Conservation (phyloP, 1,139 yeast species). For the Saccharomyces uvarum region DNA sequence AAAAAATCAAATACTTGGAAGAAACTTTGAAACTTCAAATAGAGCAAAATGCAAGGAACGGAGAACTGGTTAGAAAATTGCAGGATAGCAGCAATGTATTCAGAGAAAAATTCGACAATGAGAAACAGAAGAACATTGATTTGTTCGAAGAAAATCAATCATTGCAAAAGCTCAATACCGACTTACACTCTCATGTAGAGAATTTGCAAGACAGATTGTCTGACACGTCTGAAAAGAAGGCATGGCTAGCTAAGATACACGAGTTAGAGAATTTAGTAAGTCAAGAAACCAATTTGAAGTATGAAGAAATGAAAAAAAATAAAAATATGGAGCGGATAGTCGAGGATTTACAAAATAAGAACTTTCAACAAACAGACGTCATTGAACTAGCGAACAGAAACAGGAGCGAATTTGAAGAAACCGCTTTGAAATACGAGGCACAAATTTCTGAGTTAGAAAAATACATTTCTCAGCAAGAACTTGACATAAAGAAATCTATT, state of each 20-base stretch:
- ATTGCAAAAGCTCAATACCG: constrained; percentile 29
- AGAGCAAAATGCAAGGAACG: constrained; percentile 30
- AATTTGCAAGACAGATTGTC: constrained; percentile 34
- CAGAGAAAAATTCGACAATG: constrained; percentile 27
- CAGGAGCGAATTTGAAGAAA: constrained; percentile 34
- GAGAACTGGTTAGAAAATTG: constrained; percentile 34
- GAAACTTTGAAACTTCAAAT: constrained; percentile 29
- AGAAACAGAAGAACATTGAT: constrained; percentile 34
- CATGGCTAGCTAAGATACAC: constrained; percentile 33
- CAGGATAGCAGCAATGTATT: constrained; percentile 28
- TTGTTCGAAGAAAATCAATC: constrained; percentile 34
- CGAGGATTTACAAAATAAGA: constrained; percentile 29
- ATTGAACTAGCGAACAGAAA: constrained; percentile 33
- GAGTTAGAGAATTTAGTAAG: constrained; percentile 31
- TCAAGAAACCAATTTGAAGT: constrained; percentile 30
- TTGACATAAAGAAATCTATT: constrained; percentile 28
- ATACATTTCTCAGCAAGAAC: constrained; percentile 32
- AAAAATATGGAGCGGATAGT: constrained; percentile 34
- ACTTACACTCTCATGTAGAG: constrained; percentile 32
- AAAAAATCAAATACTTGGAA: constrained; percentile 27
- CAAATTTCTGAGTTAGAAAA: constrained; percentile 33
- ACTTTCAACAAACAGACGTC: constrained; percentile 22
- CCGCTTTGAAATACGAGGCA: constrained; percentile 27
- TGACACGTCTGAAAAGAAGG: constrained; percentile 36
- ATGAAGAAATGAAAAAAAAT: constrained; percentile 32